Evolutionary conservation across 331 rosid species (phyloP).

Genomic region (Stylosanthes scabra): DNA sequence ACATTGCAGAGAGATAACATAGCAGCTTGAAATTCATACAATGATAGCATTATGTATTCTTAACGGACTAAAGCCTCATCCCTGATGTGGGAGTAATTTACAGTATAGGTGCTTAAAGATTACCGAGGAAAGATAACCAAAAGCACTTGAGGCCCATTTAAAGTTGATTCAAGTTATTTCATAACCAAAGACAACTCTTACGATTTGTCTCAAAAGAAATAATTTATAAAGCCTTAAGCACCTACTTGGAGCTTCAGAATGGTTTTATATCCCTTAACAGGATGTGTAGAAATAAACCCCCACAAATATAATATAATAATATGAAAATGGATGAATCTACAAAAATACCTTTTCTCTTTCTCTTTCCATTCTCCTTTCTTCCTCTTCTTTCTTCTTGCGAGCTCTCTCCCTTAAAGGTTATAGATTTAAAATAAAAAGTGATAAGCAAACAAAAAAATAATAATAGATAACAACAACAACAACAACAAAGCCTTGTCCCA

Average conservation of each 20-base stretch:
- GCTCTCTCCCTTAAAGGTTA: constrained; percentile 81
- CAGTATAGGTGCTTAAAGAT: background rate
- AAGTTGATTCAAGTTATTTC: background rate
- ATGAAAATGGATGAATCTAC: constrained; percentile 34
- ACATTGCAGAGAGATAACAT: background rate
- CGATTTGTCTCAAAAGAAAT: background rate
- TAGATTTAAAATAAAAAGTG: constrained; percentile 25
- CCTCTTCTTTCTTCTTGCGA: constrained; percentile 99
- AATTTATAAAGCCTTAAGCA: background rate
- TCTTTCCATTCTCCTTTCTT: constrained; percentile 80
- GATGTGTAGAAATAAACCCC: background rate
- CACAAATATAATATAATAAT: constrained; percentile 5
- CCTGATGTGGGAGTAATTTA: constrained; percentile 7
- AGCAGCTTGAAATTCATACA: constrained; percentile 27
- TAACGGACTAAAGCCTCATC: constrained; percentile 2
- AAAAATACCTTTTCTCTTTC: constrained; percentile 86
- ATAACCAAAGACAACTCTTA: background rate
- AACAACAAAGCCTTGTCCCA: too few relatives aligned
- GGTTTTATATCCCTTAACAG: constrained; percentile 15
- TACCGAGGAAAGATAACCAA: background rate
- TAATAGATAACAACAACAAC: too few relatives aligned
- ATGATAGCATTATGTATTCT: background rate
- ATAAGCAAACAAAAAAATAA: constrained; percentile 6
- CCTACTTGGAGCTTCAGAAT: background rate
- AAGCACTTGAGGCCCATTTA: background rate